A percentile compares a stretch with the other conserved stretches of the same genome.
Conservation (phyloP, 2,329 filamentous ascomycete genomes). For the Periconia sp. region DNA sequence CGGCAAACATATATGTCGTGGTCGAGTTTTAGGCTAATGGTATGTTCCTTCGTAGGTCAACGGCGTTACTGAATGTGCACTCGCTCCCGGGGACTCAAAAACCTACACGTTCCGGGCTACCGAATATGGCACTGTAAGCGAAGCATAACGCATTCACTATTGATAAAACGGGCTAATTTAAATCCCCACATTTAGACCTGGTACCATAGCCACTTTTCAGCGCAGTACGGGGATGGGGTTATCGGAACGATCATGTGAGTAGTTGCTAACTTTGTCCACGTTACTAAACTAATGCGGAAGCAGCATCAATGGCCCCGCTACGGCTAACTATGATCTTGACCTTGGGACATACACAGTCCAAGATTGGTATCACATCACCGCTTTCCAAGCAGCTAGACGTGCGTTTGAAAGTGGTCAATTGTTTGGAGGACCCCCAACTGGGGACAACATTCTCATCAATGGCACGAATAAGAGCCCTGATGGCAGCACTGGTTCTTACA, state of each 20-base stretch:
- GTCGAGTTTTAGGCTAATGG: neutral
- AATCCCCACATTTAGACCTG: slow-evolving; percentile 23
- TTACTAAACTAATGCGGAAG: neutral
- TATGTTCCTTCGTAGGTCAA: slow-evolving; percentile 21
- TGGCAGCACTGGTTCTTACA: slow-evolving; percentile 29
- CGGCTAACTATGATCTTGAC: slow-evolving; percentile 37
- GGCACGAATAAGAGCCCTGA: slow-evolving; percentile 61
- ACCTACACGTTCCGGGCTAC: slow-evolving; percentile 37
- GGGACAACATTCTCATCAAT: slow-evolving; percentile 57
- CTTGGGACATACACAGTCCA: slow-evolving; percentile 28
- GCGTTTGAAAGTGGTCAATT: slow-evolving; percentile 26
- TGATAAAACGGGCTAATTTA: too few species aligned
- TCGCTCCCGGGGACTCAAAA: slow-evolving; percentile 56
- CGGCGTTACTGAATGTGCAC: slow-evolving; percentile 31
- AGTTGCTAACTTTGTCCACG: too few species aligned
- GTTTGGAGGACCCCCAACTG: slow-evolving; percentile 36
- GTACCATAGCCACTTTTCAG: slow-evolving; percentile 52
- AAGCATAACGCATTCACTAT: slow-evolving; percentile 7
- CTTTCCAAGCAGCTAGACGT: slow-evolving; percentile 30
- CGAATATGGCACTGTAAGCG: slow-evolving; percentile 31
- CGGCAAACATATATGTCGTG: neutral
- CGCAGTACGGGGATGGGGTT: slow-evolving; percentile 51
- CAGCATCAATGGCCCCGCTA: slow-evolving; percentile 36
- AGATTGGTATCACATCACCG: slow-evolving; percentile 53
- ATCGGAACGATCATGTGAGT: slow-evolving; percentile 33